Conservation (phyloP, 2,329 filamentous ascomycete genomes). For the Meredithiella fracta region DNA sequence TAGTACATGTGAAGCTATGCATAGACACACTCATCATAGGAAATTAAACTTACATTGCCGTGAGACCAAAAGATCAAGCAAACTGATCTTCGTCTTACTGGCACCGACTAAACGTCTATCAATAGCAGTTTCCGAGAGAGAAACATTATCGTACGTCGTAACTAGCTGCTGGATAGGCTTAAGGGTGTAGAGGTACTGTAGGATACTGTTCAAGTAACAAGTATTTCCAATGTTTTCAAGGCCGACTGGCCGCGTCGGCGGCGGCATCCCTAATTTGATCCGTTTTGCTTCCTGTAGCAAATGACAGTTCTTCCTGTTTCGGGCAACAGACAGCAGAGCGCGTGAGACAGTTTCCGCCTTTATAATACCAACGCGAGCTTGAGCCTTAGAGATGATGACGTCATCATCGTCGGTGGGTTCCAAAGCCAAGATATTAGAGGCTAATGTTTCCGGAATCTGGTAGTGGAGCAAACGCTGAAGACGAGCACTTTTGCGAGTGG, state of each 20-base stretch:
- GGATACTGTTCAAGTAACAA: constrained; percentile 89
- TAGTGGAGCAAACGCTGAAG: constrained; percentile 11
- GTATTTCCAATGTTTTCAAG: constrained; percentile 92
- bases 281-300: constrained; percentile 13
- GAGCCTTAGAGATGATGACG: constrained; percentile 11
- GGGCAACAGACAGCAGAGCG: constrained; percentile 19
- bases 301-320: constrained; percentile 18
- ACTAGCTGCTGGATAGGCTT: constrained; percentile 67
- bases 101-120: constrained; percentile 59
- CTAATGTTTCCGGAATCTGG: constrained; percentile 14
- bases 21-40: too few species aligned
- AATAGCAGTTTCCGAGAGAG: constrained; percentile 50
- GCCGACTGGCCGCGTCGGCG: constrained; percentile 38
- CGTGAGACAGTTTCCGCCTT: constrained; percentile 17
- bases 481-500: constrained; percentile 14
- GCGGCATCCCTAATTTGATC: constrained; percentile 28
- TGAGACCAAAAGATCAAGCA: constrained; percentile 44
- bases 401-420: constrained; percentile 6
- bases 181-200: constrained; percentile 90
- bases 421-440: constrained; percentile 12
- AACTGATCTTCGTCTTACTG: constrained; percentile 32
- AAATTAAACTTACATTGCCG: constrained; percentile 50
- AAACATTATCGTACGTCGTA: constrained; percentile 54
- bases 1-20: neutral
- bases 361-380: constrained; percentile 5